A percentile compares a stretch with the other conserved stretches of the same genome.
Evolutionary conservation across 1,139 yeast genomes (phyloP).

Genomic region (Scheffersomyces illinoinensis): DNA sequence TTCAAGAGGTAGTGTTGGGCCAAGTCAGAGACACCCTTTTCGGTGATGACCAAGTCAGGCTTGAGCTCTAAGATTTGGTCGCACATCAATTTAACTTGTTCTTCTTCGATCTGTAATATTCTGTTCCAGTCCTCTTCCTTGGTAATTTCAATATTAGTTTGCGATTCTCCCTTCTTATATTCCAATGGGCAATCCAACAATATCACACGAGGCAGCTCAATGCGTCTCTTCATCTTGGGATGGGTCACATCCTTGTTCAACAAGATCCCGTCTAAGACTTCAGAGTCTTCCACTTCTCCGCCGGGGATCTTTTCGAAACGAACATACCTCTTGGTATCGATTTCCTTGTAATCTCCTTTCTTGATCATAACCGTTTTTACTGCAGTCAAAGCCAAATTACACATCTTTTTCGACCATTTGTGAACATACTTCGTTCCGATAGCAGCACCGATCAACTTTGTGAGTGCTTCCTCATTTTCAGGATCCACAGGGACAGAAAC

Average conservation of each 20-base stretch:
- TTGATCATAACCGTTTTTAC: slow-evolving; percentile 79
- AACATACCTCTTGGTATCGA: slow-evolving; percentile 90
- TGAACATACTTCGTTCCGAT: slow-evolving; percentile 95
- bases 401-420: slow-evolving; percentile 92
- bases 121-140: slow-evolving; percentile 97
- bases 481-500: slow-evolving; percentile 86
- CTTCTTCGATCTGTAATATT: slow-evolving; percentile 94
- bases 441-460: slow-evolving; percentile 81
- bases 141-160: slow-evolving; percentile 95
- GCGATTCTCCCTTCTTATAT: slow-evolving; percentile 98
- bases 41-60: slow-evolving; percentile 95
- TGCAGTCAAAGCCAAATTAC: slow-evolving; percentile 82
- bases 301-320: slow-evolving; percentile 97
- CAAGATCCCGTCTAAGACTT: slow-evolving; percentile 86
- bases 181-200: slow-evolving; percentile 95
- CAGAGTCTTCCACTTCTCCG: slow-evolving; percentile 89
- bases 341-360: slow-evolving; percentile 73
- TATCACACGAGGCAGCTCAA: slow-evolving; percentile 85
- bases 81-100: slow-evolving; percentile 87
- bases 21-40: slow-evolving; percentile 96
- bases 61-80: slow-evolving; percentile 81
- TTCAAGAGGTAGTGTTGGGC: slow-evolving; percentile 95
- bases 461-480: slow-evolving; percentile 83
- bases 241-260: slow-evolving; percentile 97
- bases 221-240: slow-evolving; percentile 91